Conservation (phyloP, 139 green algal genomes). For the Chlamydomonas applanata region DNA sequence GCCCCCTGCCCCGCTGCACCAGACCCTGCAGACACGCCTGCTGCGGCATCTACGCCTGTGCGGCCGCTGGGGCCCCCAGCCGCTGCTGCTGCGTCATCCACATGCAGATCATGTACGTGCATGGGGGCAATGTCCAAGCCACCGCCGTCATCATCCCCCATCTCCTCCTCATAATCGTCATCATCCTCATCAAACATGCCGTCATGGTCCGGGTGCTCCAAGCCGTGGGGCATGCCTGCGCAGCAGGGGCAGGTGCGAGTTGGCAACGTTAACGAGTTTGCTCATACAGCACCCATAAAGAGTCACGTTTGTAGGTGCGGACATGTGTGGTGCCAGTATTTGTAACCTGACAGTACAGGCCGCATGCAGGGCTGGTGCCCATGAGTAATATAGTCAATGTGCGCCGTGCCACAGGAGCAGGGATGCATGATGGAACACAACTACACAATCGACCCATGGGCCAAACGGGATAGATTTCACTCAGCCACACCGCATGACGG, state of each 20-base stretch:
- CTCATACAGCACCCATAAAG: no score
- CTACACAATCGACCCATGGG: no score
- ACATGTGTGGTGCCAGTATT: no score
- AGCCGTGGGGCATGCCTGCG: constrained; percentile 5
- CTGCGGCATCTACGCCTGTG: neutral
- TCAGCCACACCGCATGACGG: no score
- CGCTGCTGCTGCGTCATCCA: constrained; percentile 39
- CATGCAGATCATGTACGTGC: constrained; percentile 79
- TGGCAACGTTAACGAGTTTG: no score
- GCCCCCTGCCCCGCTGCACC: constrained; percentile 4
- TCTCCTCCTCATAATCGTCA: constrained; percentile 18
- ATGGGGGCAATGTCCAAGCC: constrained; percentile 40
- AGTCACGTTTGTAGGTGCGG: no score
- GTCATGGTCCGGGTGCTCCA: constrained; percentile 22
- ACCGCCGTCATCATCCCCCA: constrained; percentile 16
- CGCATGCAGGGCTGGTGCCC: no score
- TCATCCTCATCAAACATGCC: constrained; percentile 45
- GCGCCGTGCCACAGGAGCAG: no score
- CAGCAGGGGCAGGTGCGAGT: neutral
- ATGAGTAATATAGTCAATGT: no score
- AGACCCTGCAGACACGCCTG: constrained; percentile 9
- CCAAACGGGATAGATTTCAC: no score
- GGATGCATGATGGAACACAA: no score
- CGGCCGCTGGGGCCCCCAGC: neutral
- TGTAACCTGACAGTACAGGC: no score